phyloP scores from a whole-genome alignment of 345 rosid species.

The Pistacia integerrima region DNA sequence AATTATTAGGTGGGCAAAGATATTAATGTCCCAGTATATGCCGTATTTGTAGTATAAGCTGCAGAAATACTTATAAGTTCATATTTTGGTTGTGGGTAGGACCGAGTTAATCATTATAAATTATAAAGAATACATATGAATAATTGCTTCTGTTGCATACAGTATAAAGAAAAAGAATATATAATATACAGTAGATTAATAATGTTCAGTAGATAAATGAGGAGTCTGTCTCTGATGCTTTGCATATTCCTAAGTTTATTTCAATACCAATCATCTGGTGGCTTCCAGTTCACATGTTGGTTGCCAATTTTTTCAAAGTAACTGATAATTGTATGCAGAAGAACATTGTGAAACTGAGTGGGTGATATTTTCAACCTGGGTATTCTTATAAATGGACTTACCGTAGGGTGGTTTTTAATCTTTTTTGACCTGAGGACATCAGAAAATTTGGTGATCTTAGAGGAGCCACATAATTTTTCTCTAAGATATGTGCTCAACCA shows the following conservation, averaged over 20 bases:
- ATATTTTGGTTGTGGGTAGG: not conserved
- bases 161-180: not conserved
- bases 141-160: not conserved
- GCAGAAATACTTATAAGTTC: too few species aligned
- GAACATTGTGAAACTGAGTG: not conserved
- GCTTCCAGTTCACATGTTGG: not conserved
- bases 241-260: not conserved
- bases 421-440: not conserved
- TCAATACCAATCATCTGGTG: not conserved
- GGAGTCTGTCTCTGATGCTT: not conserved
- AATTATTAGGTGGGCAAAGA: too few species aligned
- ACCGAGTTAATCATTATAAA: not conserved
- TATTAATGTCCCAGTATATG: not conserved
- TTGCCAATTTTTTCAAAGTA: not conserved
- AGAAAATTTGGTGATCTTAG: not conserved
- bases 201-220: not conserved
- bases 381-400: not conserved
- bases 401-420: not conserved
- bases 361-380: not conserved
- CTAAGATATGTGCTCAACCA: not conserved
- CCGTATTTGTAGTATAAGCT: not conserved
- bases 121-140: not conserved
- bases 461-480: not conserved
- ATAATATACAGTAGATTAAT: too few species aligned
- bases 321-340: not conserved